These are phyloP conservation scores for Auriscalpium orientale DNA, from an alignment of 768 basidiomycete species.

Conservation along the genomic window DNA sequence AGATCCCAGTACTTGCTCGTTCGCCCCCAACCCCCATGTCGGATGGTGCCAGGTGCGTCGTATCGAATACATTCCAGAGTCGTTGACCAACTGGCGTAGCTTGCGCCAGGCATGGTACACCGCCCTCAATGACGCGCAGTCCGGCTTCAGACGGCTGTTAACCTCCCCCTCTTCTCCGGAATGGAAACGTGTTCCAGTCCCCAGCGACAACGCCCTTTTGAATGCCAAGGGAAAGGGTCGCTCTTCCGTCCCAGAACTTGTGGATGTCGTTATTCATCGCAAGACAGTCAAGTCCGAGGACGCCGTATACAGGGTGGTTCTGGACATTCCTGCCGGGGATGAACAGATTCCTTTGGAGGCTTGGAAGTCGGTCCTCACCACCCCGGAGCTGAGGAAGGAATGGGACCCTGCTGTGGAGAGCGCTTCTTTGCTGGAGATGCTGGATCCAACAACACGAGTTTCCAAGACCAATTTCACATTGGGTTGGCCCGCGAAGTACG, in stretches of 20 bases:
- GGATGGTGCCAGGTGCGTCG: slow-evolving; percentile 53
- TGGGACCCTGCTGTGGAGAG: slow-evolving; percentile 94
- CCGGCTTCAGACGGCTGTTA: slow-evolving; percentile 71
- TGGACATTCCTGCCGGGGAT: slow-evolving; percentile 67
- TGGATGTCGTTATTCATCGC: slow-evolving; percentile 75
- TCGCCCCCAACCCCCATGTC: slow-evolving; percentile 7
- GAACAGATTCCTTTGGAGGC: slow-evolving; percentile 55
- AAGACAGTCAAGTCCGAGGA: slow-evolving; percentile 63
- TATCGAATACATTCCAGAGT: background rate
- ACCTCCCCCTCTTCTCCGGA: slow-evolving; percentile 60
- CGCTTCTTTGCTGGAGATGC: slow-evolving; percentile 73
- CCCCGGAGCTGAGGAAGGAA: slow-evolving; percentile 81
- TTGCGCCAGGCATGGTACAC: slow-evolving; percentile 78
- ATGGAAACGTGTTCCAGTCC: slow-evolving; percentile 71
- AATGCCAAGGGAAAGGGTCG: slow-evolving; percentile 59
- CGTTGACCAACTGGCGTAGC: slow-evolving; percentile 28
- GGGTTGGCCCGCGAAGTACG: slow-evolving; percentile 96
- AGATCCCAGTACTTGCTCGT: too few species aligned
- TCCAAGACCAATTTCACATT: slow-evolving; percentile 85
- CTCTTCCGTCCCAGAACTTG: slow-evolving; percentile 47
- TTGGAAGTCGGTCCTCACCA: slow-evolving; percentile 75
- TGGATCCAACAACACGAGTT: slow-evolving; percentile 81
- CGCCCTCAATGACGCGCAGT: slow-evolving; percentile 67
- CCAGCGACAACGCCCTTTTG: slow-evolving; percentile 30
- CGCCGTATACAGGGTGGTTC: slow-evolving; percentile 69